These are phyloP conservation scores for Taphrina flavorubra DNA, from an alignment of 1,139 yeast species.

Conservation along the genomic window DNA sequence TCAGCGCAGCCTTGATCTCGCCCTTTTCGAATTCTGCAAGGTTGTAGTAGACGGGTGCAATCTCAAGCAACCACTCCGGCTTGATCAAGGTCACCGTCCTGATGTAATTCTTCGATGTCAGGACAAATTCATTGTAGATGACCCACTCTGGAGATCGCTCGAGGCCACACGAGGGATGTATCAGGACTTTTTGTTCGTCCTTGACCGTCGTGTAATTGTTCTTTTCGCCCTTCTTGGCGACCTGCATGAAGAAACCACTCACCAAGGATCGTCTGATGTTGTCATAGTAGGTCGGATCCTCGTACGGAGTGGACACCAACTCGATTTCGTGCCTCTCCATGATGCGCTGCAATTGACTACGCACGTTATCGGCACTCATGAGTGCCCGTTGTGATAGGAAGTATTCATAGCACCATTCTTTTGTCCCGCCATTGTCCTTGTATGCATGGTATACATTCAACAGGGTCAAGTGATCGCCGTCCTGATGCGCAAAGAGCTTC, in stretches of 20 bases:
- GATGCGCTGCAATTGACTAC: slow-evolving; percentile 78
- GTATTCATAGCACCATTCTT: slow-evolving; percentile 86
- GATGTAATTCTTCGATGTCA: slow-evolving; percentile 90
- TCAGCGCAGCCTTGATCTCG: slow-evolving; percentile 79
- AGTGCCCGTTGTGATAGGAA: slow-evolving; percentile 83
- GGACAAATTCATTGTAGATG: slow-evolving; percentile 89
- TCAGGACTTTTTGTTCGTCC: slow-evolving; percentile 92
- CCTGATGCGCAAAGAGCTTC: slow-evolving; percentile 85
- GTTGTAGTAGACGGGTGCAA: slow-evolving; percentile 85
- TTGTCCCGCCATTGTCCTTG: slow-evolving; percentile 65
- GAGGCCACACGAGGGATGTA: slow-evolving; percentile 91
- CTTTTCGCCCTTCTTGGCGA: slow-evolving; percentile 81
- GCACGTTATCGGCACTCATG: slow-evolving; percentile 79
- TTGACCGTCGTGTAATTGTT: slow-evolving; percentile 83
- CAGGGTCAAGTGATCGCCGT: slow-evolving; percentile 92
- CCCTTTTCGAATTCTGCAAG: slow-evolving; percentile 77
- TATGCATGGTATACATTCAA: slow-evolving; percentile 88
- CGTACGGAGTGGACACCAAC: slow-evolving; percentile 71
- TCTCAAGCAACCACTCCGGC: slow-evolving; percentile 88
- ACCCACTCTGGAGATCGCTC: slow-evolving; percentile 91
- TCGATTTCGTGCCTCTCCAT: slow-evolving; percentile 83
- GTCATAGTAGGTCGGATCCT: slow-evolving; percentile 66
- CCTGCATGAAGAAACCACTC: slow-evolving; percentile 98
- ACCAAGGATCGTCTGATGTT: slow-evolving; percentile 84
- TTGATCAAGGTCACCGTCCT: slow-evolving; percentile 90